A percentile compares a stretch with the other conserved stretches of the same genome.
Evolutionary conservation across 2,329 filamentous ascomycete species (phyloP).

Genomic region (Verticillium zaregamsianum): DNA sequence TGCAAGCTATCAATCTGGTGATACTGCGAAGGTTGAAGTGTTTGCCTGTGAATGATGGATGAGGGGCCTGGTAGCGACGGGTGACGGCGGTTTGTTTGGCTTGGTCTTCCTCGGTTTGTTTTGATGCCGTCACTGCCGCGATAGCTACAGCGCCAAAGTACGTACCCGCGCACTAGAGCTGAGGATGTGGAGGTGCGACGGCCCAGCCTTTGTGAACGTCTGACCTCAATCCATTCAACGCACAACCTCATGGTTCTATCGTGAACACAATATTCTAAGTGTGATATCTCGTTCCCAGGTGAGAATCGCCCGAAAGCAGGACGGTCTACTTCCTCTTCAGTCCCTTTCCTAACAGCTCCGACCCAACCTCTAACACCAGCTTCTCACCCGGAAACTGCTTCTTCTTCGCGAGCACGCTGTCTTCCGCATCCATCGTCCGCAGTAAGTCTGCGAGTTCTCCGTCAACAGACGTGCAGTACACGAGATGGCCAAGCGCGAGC

Average conservation of each 20-base stretch:
- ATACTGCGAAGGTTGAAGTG: not conserved
- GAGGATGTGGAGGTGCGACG: not conserved
- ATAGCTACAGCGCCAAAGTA: not conserved
- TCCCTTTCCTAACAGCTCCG: constrained; percentile 47
- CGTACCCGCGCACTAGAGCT: not conserved
- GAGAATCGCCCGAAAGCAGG: not conserved
- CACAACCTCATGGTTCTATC: not conserved
- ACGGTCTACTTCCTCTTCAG: constrained; percentile 27
- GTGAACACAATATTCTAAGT: not conserved
- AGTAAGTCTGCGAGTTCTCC: constrained; percentile 80
- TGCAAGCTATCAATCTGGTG: not conserved
- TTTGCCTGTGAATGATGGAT: not conserved
- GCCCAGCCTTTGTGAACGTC: not conserved
- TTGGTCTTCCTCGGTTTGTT: not conserved
- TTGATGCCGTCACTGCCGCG: not conserved
- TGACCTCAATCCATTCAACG: not conserved
- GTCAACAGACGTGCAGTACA: constrained; percentile 64
- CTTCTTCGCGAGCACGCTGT: constrained; percentile 56
- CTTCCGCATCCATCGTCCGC: constrained; percentile 69
- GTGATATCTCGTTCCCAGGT: not conserved
- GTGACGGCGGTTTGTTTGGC: not conserved
- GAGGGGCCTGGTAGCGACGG: not conserved
- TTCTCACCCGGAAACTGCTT: constrained; percentile 52
- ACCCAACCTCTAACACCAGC: constrained; percentile 52
- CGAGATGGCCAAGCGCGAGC: constrained; percentile 69